Evolutionary conservation across 2,329 filamentous ascomycete species (phyloP).

Genomic region (Stagonosporopsis tanaceti): DNA sequence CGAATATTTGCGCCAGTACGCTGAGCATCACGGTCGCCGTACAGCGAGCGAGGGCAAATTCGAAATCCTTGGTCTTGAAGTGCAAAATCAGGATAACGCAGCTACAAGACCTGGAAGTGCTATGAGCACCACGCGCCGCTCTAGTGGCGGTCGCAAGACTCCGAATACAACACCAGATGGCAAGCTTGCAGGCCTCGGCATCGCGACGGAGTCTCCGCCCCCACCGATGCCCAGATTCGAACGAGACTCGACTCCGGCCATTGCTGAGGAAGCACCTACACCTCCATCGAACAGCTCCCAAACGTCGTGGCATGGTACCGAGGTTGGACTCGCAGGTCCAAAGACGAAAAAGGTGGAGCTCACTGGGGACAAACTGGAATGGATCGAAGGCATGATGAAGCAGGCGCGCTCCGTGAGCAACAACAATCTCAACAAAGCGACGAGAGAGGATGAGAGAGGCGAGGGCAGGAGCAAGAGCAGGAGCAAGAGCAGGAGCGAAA

Average conservation of each 20-base stretch:
- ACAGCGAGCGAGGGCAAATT: slow-evolving; percentile 64
- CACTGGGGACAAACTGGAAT: slow-evolving; percentile 74
- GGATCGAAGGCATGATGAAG: slow-evolving; percentile 85
- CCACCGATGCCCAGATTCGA: slow-evolving; percentile 37
- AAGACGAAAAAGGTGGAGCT: slow-evolving; percentile 70
- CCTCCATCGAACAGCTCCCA: slow-evolving; percentile 40
- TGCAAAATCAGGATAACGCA: slow-evolving; percentile 37
- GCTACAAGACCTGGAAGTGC: slow-evolving; percentile 41
- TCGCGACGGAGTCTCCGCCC: slow-evolving; percentile 30
- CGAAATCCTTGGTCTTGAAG: slow-evolving; percentile 61
- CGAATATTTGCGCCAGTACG: slow-evolving; percentile 94
- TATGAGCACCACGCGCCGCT: slow-evolving; percentile 36
- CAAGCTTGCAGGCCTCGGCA: slow-evolving; percentile 15
- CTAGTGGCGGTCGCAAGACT: slow-evolving; percentile 36
- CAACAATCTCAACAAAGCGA: slow-evolving; percentile 55
- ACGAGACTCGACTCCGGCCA: slow-evolving; percentile 31
- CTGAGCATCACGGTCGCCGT: slow-evolving; percentile 85
- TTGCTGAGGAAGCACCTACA: slow-evolving; percentile 35
- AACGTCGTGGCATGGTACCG: slow-evolving; percentile 49
- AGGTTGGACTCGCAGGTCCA: slow-evolving; percentile 75
- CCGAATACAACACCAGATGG: slow-evolving; percentile 40
- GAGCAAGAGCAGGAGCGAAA: slow-evolving; percentile 36
- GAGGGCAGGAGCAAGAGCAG: slow-evolving; percentile 36
- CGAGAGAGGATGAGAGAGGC: slow-evolving; percentile 25
- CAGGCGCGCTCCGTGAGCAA: slow-evolving; percentile 78